Conservation (phyloP, 2,329 filamentous ascomycete species). For the Eutypa lata region DNA sequence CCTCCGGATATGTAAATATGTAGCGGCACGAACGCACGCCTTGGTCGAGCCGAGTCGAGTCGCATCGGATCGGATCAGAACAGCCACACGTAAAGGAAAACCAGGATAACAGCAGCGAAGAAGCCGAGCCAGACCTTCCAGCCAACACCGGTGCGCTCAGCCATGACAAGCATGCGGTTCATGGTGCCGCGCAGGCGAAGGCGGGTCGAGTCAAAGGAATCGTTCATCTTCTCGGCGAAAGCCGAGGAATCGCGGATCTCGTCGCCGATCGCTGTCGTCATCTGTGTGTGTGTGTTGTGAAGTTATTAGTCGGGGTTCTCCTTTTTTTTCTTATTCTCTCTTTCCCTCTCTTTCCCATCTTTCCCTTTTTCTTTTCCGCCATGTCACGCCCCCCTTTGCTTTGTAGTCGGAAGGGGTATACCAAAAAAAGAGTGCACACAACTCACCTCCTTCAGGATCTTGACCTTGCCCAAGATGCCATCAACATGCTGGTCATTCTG, state of each 20-base stretch:
- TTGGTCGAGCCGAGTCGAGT: no score
- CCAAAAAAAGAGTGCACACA: no score
- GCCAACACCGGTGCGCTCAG: constrained; percentile 86
- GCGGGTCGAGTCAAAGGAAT: constrained; percentile 83
- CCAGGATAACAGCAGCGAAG: constrained; percentile 74
- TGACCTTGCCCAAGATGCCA: constrained; percentile 88
- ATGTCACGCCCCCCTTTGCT: neutral
- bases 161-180: constrained; percentile 97
- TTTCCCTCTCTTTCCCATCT: constrained; percentile 8
- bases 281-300: no score
- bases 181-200: constrained; percentile 84
- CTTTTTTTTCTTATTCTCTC: constrained; percentile 1
- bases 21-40: no score
- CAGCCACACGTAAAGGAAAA: constrained; percentile 93
- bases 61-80: constrained; percentile 50
- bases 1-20: no score
- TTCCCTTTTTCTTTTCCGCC: neutral
- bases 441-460: constrained; percentile 82
- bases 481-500: constrained; percentile 91
- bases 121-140: constrained; percentile 94
- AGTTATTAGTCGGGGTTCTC: neutral
- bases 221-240: constrained; percentile 93
- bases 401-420: no score
- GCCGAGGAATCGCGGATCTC: constrained; percentile 90
- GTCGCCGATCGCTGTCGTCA: constrained; percentile 89